Evolutionary conservation across 805 yeast species (phyloP).

Genomic region (Starmerella floricola): DNA sequence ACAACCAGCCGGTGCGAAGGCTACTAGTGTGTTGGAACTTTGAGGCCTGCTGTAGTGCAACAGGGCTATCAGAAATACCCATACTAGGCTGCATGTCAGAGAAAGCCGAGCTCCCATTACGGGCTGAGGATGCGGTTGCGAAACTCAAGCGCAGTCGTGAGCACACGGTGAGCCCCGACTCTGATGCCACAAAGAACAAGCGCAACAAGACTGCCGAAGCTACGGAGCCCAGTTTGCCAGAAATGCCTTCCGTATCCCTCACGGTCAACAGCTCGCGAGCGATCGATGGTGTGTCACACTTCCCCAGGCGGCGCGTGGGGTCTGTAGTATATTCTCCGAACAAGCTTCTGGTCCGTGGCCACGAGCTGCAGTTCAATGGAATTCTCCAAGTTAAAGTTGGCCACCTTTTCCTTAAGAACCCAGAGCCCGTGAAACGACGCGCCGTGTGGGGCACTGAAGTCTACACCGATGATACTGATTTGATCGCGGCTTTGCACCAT

Average conservation of each 20-base stretch:
- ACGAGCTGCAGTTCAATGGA: constrained; percentile 28
- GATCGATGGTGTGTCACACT: constrained; percentile 31
- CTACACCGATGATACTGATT: constrained; percentile 88
- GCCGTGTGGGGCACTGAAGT: constrained; percentile 86
- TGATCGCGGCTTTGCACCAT: constrained; percentile 62
- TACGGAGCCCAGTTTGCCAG: background rate
- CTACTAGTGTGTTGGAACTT: too few species aligned
- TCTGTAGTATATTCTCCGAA: constrained; percentile 38
- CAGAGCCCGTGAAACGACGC: constrained; percentile 32
- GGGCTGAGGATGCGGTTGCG: constrained; percentile 31
- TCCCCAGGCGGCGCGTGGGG: constrained; percentile 41
- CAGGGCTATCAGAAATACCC: too few species aligned
- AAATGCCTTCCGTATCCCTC: constrained; percentile 11
- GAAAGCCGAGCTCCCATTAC: constrained; percentile 19
- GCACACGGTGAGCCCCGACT: constrained; percentile 8
- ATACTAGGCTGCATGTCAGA: too few species aligned
- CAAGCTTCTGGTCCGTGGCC: constrained; percentile 22
- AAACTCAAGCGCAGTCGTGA: constrained; percentile 23
- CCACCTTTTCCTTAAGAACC: constrained; percentile 30
- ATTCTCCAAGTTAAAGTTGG: constrained; percentile 49
- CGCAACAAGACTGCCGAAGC: background rate
- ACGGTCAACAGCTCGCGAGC: constrained; percentile 34
- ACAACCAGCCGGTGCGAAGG: too few species aligned
- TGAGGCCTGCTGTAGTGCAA: too few species aligned
- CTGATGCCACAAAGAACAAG: background rate